Evolutionary conservation across 1,284 basidiomycete species (phyloP).

Genomic region (Apiotrichum laibachii): DNA sequence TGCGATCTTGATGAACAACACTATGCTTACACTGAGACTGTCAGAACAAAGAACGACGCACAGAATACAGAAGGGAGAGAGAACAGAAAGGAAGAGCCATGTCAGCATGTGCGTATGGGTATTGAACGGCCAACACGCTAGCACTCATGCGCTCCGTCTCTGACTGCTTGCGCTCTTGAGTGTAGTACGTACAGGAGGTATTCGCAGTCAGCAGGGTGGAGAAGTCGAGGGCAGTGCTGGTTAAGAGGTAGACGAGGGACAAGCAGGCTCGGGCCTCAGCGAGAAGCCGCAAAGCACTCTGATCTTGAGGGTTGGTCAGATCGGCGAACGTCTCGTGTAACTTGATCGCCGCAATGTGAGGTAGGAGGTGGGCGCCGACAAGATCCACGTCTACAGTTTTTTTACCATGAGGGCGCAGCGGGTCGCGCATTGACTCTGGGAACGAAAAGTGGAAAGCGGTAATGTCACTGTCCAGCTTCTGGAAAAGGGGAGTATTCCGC

Average conservation of each 20-base stretch:
- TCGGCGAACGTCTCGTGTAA: slow-evolving; percentile 45
- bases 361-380: slow-evolving; percentile 35
- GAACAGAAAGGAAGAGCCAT: not conserved
- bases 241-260: slow-evolving; percentile 32
- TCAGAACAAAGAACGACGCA: too few species aligned
- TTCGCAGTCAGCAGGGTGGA: slow-evolving; percentile 28
- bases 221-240: slow-evolving; percentile 34
- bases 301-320: slow-evolving; percentile 26
- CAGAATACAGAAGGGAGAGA: not conserved
- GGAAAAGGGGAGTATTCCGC: slow-evolving; percentile 27
- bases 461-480: slow-evolving; percentile 32
- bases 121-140: too few species aligned
- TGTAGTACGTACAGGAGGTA: slow-evolving; percentile 29
- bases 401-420: slow-evolving; percentile 29
- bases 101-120: not conserved
- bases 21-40: not conserved
- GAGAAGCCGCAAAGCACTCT: slow-evolving; percentile 28
- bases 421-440: slow-evolving; percentile 35
- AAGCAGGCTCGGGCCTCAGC: slow-evolving; percentile 32
- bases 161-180: too few species aligned
- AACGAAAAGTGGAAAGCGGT: slow-evolving; percentile 30
- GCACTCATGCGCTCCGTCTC: too few species aligned
- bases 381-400: slow-evolving; percentile 39
- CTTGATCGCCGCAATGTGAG: slow-evolving; percentile 36
- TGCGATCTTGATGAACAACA: not conserved